These are phyloP conservation scores for Eucalyptus marginata DNA, from an alignment of 345 rosid genomes.

Conservation along the genomic window DNA sequence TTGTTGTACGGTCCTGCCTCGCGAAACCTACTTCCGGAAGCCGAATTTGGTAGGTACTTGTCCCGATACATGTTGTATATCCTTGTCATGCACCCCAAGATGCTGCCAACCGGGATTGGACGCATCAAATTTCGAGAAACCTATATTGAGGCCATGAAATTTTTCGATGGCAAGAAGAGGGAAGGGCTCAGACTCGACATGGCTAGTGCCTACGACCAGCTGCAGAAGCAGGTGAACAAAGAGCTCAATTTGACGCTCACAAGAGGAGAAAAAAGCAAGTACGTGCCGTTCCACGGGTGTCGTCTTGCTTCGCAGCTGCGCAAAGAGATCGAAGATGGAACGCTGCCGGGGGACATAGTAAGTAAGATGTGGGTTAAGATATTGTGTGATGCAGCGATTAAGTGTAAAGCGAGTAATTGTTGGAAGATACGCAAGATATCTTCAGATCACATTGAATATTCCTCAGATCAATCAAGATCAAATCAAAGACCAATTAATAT, in stretches of 20 bases:
- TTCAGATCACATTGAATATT: too few relatives aligned
- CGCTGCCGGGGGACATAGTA: background rate
- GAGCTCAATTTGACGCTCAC: background rate
- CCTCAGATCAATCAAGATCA: too few relatives aligned
- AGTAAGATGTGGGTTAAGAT: conserved; percentile 7
- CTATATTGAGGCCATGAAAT: background rate
- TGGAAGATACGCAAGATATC: too few relatives aligned
- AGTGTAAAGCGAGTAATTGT: conserved; percentile 1
- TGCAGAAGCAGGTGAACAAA: background rate
- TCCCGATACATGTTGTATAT: background rate
- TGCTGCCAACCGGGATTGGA: background rate
- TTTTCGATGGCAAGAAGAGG: background rate
- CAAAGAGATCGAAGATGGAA: too few relatives aligned
- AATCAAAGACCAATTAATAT: too few relatives aligned
- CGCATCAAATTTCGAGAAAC: background rate
- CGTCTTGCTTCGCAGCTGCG: background rate
- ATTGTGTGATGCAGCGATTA: background rate
- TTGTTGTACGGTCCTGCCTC: rapidly evolving
- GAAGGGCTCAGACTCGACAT: rapidly evolving
- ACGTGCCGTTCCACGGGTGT: conserved; percentile 9
- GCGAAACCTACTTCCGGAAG: rapidly evolving
- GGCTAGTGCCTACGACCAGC: background rate
- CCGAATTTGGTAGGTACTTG: background rate
- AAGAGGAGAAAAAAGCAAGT: conserved; percentile 6
- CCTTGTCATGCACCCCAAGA: background rate